Base-by-base conservation (phyloP, 2,329 filamentous ascomycete species). In the Tolypocladium tropicale region DNA sequence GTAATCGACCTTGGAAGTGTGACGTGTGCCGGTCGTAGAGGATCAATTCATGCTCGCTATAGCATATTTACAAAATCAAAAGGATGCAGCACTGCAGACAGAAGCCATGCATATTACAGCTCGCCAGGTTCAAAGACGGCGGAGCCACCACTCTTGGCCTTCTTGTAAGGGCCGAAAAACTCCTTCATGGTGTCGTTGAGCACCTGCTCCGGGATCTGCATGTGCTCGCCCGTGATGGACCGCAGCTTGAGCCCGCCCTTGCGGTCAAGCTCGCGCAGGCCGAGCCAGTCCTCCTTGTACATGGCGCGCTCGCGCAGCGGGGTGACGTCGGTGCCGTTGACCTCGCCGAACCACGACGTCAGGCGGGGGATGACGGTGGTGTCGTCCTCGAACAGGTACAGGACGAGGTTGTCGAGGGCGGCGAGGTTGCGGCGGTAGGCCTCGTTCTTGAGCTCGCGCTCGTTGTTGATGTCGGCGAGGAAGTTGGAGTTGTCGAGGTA, bases 401-500 rank as follows among this genome's bases (percentile, higher is more conserved):
- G 89, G 60, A 89, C 90, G 61, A 97, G 88, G 63, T 86, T 87
- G 65, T 88, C 82, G 67, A 99, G 69, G 36, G 66, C 72, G 9
- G 78, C 79, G 52, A 99, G 62, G 67, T 93, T 88, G 63, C 80
- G 71, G 67, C 80, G 84, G 71, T 97, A 99, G 14, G 74, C 78
- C 37, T 72, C 65, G 65, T 91, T 96, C 81, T 95, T 95, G 55
- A 75, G 59, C 52, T 62, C 61, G 12, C 92, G 81, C 80, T 99
- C 94, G 70, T 97, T 97, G 73, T 99, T 99, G 73, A 97, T 86
- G 68, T 97, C 93, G 11, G 93, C 94, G 10, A 99, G 77, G 71
- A 95, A 96, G 69, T 92, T 93, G 64, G 89, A 94, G 67, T 83
- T 70, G 62, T 85, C 82, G 23, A 97, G 80, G 68, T 97, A 99